Conservation (phyloP, 306 rosid species). For the Casuarina glauca region DNA sequence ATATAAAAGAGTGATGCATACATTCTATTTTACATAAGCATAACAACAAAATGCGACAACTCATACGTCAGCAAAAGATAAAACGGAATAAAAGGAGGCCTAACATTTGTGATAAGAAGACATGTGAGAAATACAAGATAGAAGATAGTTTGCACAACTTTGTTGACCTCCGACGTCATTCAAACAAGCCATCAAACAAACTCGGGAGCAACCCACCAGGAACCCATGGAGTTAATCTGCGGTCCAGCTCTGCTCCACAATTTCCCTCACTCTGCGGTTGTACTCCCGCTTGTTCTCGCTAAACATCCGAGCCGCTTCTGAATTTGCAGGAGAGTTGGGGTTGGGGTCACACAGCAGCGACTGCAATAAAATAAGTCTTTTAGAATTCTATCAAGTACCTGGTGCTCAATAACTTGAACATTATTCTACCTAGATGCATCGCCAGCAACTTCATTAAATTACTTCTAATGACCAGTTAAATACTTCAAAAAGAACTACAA, state of each 20-base stretch:
- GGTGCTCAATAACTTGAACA: not conserved
- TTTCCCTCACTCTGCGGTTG: slow-evolving; percentile 83
- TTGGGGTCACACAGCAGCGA: slow-evolving; percentile 94
- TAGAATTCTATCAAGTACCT: not conserved
- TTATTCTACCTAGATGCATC: not conserved
- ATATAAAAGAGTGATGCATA: slow-evolving; percentile 32
- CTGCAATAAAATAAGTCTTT: slow-evolving; percentile 45
- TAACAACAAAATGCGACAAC: slow-evolving; percentile 21
- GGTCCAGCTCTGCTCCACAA: slow-evolving; percentile 97
- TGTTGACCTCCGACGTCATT: slow-evolving; percentile 28
- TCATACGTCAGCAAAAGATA: slow-evolving; percentile 24
- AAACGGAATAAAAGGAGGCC: slow-evolving; percentile 9
- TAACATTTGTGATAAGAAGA: slow-evolving; percentile 32
- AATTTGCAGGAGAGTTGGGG: slow-evolving; percentile 96
- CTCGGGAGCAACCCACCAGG: slow-evolving; percentile 10
- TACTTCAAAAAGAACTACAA: not conserved
- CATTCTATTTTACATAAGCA: slow-evolving; percentile 42
- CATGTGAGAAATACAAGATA: slow-evolving; percentile 21
- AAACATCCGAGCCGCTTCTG: slow-evolving; percentile 94
- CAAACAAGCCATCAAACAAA: slow-evolving; percentile 33
- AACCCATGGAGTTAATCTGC: slow-evolving; percentile 53
- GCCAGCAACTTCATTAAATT: not conserved
- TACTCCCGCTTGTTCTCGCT: slow-evolving; percentile 92
- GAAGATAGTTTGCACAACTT: slow-evolving; percentile 43
- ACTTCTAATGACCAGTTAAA: not conserved